Conservation (phyloP, 2,329 filamentous ascomycete species). For the Neopestalotiopsis sp. region DNA sequence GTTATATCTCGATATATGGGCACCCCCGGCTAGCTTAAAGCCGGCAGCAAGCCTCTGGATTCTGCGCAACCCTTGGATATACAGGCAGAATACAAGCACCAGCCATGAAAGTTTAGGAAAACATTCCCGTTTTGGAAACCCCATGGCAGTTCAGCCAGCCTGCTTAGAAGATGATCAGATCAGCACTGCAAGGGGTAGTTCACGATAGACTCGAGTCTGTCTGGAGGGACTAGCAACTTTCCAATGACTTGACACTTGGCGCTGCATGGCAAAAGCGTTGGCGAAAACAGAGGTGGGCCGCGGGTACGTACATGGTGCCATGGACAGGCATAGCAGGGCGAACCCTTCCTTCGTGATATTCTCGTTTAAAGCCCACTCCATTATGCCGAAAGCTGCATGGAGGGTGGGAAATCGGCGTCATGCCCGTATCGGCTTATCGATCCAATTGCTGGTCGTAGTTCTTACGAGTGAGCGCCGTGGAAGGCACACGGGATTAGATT, state of each 20-base stretch:
- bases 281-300: not conserved
- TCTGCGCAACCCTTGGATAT: not conserved
- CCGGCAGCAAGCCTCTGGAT: not conserved
- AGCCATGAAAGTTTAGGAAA: slow-evolving; percentile 5
- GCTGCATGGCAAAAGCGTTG: not conserved
- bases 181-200: slow-evolving; percentile 8
- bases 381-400: not conserved
- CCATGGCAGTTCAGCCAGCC: not conserved
- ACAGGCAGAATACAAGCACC: not conserved
- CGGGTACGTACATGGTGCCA: not conserved
- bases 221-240: not conserved
- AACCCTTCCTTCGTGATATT: not conserved
- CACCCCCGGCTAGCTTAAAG: not conserved
- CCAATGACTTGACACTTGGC: not conserved
- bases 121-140: slow-evolving; percentile 3
- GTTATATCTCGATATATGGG: not conserved
- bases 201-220: slow-evolving; percentile 5
- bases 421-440: slow-evolving; percentile 1
- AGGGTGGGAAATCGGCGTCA: not conserved
- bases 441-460: not conserved
- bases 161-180: not conserved
- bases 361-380: not conserved
- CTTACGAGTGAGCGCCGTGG: not conserved
- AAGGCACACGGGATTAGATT: not conserved
- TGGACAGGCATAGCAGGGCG: too few species aligned